phyloP scores from a whole-genome alignment of 2,329 filamentous ascomycete genomes.

The Dendrostoma leiphaemia region DNA sequence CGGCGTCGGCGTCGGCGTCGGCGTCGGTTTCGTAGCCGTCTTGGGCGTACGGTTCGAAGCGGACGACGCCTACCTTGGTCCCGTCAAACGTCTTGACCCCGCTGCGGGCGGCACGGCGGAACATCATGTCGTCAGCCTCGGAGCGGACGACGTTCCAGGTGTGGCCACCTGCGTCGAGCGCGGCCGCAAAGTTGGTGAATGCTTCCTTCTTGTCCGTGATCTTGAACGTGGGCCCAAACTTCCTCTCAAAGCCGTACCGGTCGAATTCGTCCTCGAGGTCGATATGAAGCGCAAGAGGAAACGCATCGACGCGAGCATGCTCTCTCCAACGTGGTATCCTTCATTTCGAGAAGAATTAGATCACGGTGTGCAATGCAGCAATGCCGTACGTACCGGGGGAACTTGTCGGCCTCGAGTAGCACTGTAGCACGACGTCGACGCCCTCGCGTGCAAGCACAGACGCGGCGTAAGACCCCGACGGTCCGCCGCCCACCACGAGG shows the following conservation, averaged over 20 bases:
- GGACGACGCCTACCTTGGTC: constrained; percentile 32
- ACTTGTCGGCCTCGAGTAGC: constrained; percentile 40
- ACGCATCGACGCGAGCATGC: constrained; percentile 36
- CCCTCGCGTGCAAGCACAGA: constrained; percentile 42
- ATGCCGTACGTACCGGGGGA: constrained; percentile 9
- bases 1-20: constrained; percentile 33
- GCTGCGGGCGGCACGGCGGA: constrained; percentile 37
- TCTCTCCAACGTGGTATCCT: constrained; percentile 39
- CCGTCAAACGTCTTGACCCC: constrained; percentile 41
- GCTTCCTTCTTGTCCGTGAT: constrained; percentile 25
- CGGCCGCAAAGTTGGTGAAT: constrained; percentile 41
- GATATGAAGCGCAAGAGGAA: constrained; percentile 43
- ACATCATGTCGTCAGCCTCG: constrained; percentile 43
- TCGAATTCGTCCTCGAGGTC: constrained; percentile 39
- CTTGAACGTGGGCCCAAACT: constrained; percentile 41
- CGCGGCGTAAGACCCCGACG: constrained; percentile 44
- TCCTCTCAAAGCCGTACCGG: constrained; percentile 37
- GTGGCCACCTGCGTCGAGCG: constrained; percentile 35
- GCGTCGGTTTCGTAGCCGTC: not conserved
- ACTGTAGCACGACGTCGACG: constrained; percentile 39
- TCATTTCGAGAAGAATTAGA: too few species aligned
- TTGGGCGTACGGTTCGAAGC: constrained; percentile 24
- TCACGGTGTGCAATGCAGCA: constrained; percentile 11
- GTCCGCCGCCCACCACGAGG: constrained; percentile 43
- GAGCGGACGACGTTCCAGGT: constrained; percentile 47